phyloP scores from a whole-genome alignment of 1,284 basidiomycete species.

The Tylopilus orsonianus region DNA sequence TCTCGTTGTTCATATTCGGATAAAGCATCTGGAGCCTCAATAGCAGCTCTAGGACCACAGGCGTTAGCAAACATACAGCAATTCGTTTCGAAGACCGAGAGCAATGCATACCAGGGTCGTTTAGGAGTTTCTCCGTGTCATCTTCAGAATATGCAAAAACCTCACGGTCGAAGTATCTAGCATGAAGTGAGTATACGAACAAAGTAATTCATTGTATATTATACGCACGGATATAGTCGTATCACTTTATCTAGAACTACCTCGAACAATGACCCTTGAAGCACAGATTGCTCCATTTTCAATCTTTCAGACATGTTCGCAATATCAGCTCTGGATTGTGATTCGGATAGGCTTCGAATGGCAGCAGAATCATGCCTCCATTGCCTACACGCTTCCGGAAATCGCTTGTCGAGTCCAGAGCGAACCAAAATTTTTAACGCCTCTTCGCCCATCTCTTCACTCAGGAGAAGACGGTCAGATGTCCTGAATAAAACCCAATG shows the following conservation, averaged over 20 bases:
- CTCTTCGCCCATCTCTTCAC: constrained; percentile 27
- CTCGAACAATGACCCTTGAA: constrained; percentile 23
- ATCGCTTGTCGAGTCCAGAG: constrained; percentile 32
- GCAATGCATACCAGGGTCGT: constrained; percentile 13
- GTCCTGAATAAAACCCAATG: constrained; percentile 16
- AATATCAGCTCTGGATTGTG: background rate
- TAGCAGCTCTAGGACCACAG: constrained; percentile 14
- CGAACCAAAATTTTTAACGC: constrained; percentile 33
- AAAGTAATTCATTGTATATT: background rate
- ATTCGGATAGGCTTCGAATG: background rate
- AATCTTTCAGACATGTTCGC: background rate
- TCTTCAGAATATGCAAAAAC: constrained; percentile 7
- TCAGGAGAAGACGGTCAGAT: constrained; percentile 29
- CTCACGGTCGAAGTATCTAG: constrained; percentile 20
- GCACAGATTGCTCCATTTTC: background rate
- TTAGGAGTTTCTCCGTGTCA: background rate
- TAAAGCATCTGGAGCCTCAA: constrained; percentile 13
- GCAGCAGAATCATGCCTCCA: constrained; percentile 23
- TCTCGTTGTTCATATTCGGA: constrained; percentile 18
- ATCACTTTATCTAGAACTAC: constrained; percentile 21
- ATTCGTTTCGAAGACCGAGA: background rate
- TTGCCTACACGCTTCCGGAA: constrained; percentile 15
- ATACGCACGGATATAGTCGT: constrained; percentile 31
- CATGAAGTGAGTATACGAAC: background rate
- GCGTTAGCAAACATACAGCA: background rate